phyloP scores from a whole-genome alignment of 1,284 basidiomycete species.

The Erythrobasidium hasegawianum region DNA sequence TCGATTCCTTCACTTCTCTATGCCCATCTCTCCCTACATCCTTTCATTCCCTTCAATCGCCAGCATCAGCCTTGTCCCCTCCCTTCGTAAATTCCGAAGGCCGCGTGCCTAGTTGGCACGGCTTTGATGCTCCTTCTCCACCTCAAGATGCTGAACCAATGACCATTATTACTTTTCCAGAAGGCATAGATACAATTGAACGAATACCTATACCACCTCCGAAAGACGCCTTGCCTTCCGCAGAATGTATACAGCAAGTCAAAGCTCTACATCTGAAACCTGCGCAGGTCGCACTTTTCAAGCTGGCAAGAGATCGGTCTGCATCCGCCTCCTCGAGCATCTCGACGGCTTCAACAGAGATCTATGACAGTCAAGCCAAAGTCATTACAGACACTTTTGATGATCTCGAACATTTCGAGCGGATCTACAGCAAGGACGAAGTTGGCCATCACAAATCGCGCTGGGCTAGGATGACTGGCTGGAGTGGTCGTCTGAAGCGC shows the following conservation, averaged over 20 bases:
- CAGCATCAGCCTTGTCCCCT: not conserved
- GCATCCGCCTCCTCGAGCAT: not conserved
- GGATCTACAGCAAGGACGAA: not conserved
- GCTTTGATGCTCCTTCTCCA: not conserved
- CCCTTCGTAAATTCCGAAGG: not conserved
- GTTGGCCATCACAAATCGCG: not conserved
- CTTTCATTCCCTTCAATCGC: not conserved
- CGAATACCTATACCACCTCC: not conserved
- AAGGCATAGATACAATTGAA: not conserved
- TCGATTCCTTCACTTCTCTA: conserved; percentile 23
- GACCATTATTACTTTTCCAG: not conserved
- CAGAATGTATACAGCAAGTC: not conserved
- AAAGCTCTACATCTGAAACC: not conserved
- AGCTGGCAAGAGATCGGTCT: no score
- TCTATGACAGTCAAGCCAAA: not conserved
- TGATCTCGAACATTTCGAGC: not conserved
- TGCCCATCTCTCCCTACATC: conserved; percentile 7
- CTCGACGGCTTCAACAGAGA: not conserved
- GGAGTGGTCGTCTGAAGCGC: not conserved
- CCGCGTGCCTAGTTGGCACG: not conserved
- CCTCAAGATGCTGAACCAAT: not conserved
- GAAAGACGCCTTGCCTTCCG: not conserved
- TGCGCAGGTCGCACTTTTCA: not conserved
- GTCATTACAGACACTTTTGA: not conserved
- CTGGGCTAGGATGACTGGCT: not conserved